Percentiles rank a stretch among this genome's conserved stretches.
Conservation (phyloP, 306 rosid genomes). For the Medicago arabica region DNA sequence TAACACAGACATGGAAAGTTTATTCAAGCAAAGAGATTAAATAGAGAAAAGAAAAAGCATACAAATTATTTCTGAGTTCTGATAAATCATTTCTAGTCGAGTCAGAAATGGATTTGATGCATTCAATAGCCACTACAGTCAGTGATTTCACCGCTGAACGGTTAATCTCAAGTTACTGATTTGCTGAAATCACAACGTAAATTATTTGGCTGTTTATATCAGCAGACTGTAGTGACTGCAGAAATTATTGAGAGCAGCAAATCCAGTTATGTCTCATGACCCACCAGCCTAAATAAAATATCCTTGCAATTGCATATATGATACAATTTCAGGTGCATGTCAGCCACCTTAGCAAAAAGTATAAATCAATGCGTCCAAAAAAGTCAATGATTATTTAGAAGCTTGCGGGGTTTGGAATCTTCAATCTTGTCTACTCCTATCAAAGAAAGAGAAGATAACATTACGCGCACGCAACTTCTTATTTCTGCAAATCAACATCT, state of each 20-base stretch:
- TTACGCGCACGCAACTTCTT: constrained; percentile 13
- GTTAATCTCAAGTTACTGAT: neutral
- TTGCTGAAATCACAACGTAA: neutral
- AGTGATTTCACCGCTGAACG: neutral
- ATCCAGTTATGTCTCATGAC: neutral
- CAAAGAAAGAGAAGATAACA: constrained; percentile 9
- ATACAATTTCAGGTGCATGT: constrained; percentile 42
- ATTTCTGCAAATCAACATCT: constrained; percentile 59
- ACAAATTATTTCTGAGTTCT: constrained; percentile 22
- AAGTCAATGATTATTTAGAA: constrained; percentile 31
- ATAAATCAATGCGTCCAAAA: constrained; percentile 38
- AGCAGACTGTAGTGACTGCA: neutral
- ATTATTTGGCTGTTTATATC: neutral
- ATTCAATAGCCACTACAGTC: neutral
- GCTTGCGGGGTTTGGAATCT: constrained; percentile 17
- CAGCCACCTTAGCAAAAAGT: constrained; percentile 10
- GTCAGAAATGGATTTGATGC: constrained; percentile 1
- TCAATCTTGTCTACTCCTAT: neutral
- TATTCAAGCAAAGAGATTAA: neutral
- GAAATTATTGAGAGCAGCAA: neutral
- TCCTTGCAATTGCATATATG: constrained; percentile 41
- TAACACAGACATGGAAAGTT: neutral
- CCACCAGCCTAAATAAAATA: constrained; percentile 10
- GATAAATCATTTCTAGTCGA: constrained; percentile 39
- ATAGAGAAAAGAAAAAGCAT: neutral